These are phyloP conservation scores for Cyberlindnera mycetangii DNA, from an alignment of 805 yeast genomes.

Conservation along the genomic window DNA sequence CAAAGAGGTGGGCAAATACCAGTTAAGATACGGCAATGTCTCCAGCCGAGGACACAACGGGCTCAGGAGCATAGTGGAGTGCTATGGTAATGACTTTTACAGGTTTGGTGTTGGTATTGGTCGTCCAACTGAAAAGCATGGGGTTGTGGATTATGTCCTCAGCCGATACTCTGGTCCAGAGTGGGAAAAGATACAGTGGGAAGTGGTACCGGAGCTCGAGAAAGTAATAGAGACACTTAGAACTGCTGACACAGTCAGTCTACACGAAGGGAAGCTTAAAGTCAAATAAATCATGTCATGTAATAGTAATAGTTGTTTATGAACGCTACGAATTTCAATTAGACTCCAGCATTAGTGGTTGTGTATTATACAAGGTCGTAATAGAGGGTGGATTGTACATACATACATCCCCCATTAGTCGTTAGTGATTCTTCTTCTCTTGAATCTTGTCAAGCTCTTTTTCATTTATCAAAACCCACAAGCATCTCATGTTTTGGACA, in stretches of 20 bases:
- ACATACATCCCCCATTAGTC: not conserved
- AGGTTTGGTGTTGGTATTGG: conserved; percentile 79
- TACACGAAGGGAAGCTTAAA: conserved; percentile 2
- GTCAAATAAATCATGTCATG: too few relatives aligned
- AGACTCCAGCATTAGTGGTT: not conserved
- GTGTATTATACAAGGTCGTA: conserved; percentile 1
- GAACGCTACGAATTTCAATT: not conserved
- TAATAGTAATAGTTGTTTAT: too few relatives aligned
- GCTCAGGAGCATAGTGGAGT: conserved; percentile 50
- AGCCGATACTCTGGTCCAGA: conserved; percentile 48
- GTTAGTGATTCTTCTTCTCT: not conserved
- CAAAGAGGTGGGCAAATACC: conserved; percentile 60
- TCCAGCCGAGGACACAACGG: conserved; percentile 87
- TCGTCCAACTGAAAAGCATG: conserved; percentile 45
- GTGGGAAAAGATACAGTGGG: conserved; percentile 34
- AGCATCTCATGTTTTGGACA: too few relatives aligned
- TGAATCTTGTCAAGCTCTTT: too few relatives aligned
- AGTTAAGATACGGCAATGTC: conserved; percentile 55
- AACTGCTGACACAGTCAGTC: not conserved
- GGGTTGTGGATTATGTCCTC: conserved; percentile 61
- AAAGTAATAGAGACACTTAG: conserved; percentile 32
- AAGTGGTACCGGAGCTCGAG: conserved; percentile 41
- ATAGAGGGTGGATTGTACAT: not conserved
- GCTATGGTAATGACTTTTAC: conserved; percentile 50
- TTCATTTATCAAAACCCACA: too few relatives aligned